These are phyloP conservation scores for Polygonum aviculare DNA, from an alignment of 148 eudicot genomes.

Conservation along the genomic window DNA sequence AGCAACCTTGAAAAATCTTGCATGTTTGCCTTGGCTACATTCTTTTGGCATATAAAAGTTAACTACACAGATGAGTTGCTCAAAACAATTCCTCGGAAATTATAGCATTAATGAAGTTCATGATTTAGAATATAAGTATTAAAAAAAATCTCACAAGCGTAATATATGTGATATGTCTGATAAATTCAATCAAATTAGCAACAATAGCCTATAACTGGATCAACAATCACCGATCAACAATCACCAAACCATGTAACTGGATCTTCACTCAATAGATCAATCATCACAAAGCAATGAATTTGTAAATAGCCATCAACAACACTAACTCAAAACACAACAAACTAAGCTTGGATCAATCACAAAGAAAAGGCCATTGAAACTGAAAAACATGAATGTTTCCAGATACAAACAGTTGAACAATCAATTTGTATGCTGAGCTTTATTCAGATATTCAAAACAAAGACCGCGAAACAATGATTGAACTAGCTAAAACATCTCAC, in stretches of 20 bases:
- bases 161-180: no score
- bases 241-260: neutral
- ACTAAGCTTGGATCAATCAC: neutral
- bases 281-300: neutral
- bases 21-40: neutral
- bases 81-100: neutral
- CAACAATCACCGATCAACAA: conserved; percentile 3
- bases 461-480: neutral
- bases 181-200: neutral
- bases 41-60: neutral
- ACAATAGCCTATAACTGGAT: no score
- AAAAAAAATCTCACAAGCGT: neutral
- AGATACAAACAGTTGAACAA: neutral
- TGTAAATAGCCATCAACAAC: neutral
- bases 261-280: conserved; percentile 3
- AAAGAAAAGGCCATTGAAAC: neutral
- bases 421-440: neutral
- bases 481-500: neutral
- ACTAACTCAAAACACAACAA: neutral
- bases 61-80: neutral
- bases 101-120: neutral
- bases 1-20: neutral
- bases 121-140: no score
- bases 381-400: neutral
- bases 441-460: neutral